phyloP scores from a whole-genome alignment of 75 land plant species.

The Picea glauca region DNA sequence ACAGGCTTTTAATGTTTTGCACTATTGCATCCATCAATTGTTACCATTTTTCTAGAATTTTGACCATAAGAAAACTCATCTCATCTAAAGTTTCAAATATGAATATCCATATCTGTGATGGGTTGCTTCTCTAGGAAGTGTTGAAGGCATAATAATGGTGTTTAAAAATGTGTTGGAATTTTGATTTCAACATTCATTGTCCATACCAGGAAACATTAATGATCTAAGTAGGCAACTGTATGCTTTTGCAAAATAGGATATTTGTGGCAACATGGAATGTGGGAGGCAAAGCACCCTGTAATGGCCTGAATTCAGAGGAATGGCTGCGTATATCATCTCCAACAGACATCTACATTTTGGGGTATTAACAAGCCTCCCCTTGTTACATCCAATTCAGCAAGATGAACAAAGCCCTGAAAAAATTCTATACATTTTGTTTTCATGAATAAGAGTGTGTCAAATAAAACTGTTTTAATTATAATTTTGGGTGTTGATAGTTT shows the following conservation, averaged over 20 bases:
- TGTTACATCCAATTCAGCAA: neutral
- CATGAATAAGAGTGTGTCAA: neutral
- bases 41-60: no score
- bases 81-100: no score
- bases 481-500: neutral
- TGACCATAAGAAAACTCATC: no score
- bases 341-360: slow-evolving; percentile 88
- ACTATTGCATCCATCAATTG: no score
- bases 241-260: slow-evolving; percentile 25
- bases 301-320: slow-evolving; percentile 61
- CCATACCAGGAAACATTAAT: no score
- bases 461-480: neutral
- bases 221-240: no score
- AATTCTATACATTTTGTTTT: neutral
- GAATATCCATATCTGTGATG: no score
- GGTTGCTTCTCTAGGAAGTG: no score
- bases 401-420: neutral
- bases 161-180: no score
- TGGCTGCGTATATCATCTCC: slow-evolving; percentile 76
- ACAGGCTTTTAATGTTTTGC: no score
- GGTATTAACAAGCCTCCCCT: slow-evolving; percentile 41
- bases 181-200: no score
- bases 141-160: no score
- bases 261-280: slow-evolving; percentile 94
- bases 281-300: slow-evolving; percentile 77